A percentile compares a stretch with the other conserved stretches of the same genome.
Conservation (phyloP, 2,329 filamentous ascomycete genomes). For the Aquanectria penicillioides region DNA sequence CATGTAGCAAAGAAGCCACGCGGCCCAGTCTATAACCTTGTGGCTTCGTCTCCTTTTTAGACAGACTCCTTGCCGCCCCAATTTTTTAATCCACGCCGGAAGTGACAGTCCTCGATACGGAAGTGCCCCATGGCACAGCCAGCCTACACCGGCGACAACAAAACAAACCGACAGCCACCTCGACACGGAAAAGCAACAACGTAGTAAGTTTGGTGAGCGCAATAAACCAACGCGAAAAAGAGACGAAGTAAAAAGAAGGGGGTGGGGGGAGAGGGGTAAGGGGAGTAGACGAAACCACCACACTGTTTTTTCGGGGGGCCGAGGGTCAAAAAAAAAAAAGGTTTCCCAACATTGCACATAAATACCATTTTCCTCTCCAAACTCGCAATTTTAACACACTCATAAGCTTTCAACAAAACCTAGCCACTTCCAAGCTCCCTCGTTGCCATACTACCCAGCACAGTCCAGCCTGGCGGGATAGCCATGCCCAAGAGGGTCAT, state of each 20-base stretch:
- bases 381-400: constrained; percentile 5
- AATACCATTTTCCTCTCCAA: constrained; percentile 35
- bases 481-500: not conserved
- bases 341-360: constrained; percentile 25
- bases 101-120: constrained; percentile 3
- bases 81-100: constrained; percentile 22
- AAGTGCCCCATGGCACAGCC: constrained; percentile 8
- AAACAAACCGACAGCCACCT: not conserved
- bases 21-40: constrained; percentile 34
- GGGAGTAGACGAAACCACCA: no score
- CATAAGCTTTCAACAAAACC: constrained; percentile 21
- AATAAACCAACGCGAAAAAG: constrained; percentile 4
- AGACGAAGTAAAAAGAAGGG: no score
- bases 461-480: constrained; percentile 16
- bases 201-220: constrained; percentile 3
- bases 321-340: constrained; percentile 5
- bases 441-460: not conserved
- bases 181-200: constrained; percentile 1
- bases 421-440: not conserved
- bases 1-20: constrained; percentile 16
- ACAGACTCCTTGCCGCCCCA: constrained; percentile 30
- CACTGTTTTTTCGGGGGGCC: constrained; percentile 14
- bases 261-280: no score
- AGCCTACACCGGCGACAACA: constrained; percentile 12
- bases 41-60: constrained; percentile 33